These are phyloP conservation scores for Solanum hybrid DNA, from an alignment of 305 asterid species.

Conservation along the genomic window DNA sequence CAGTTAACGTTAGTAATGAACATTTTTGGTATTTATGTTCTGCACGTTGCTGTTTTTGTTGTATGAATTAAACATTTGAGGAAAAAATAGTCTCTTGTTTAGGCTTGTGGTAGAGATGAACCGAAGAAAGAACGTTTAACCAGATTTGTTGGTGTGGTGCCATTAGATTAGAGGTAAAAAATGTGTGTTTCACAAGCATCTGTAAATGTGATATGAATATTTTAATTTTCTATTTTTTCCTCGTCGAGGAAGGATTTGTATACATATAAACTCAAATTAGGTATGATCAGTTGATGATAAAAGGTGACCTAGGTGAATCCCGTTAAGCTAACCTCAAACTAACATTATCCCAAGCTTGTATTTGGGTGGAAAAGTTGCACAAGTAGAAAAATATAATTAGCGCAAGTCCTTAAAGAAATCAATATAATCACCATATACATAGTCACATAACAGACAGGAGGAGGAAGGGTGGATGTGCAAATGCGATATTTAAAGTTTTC, in stretches of 20 bases:
- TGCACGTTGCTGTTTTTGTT: not conserved
- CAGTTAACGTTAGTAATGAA: not conserved
- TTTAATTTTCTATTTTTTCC: not conserved
- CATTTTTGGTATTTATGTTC: not conserved
- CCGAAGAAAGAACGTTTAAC: not conserved
- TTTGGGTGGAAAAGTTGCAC: not conserved
- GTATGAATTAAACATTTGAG: not conserved
- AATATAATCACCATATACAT: not conserved
- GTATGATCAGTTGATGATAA: not conserved
- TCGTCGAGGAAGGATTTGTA: not conserved
- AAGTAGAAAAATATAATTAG: not conserved
- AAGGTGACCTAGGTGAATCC: not conserved
- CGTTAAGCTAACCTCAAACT: not conserved
- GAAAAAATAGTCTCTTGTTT: not conserved
- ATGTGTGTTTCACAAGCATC: not conserved
- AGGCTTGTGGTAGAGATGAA: not conserved
- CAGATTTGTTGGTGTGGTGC: not conserved
- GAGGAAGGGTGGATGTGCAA: not conserved
- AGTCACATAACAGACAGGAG: not conserved
- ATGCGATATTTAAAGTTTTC: not conserved
- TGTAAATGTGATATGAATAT: not conserved
- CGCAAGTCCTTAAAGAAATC: not conserved
- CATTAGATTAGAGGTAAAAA: not conserved
- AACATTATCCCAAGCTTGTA: not conserved
- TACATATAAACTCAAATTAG: not conserved